These are phyloP conservation scores for Prunus padus DNA, from an alignment of 306 rosid genomes.

Conservation along the genomic window DNA sequence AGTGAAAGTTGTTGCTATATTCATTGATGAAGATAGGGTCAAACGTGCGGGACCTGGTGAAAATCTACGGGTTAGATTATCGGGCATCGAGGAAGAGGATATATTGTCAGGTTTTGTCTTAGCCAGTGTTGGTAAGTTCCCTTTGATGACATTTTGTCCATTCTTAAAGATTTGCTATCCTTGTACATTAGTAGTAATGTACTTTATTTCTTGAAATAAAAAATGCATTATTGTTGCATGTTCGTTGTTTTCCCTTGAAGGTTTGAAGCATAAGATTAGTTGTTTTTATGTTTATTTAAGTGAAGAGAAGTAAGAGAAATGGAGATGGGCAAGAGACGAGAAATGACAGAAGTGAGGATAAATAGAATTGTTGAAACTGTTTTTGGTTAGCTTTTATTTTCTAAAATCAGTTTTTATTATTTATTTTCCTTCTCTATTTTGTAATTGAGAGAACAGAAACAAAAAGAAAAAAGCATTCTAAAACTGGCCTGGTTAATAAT, in stretches of 20 bases:
- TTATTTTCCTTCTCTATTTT: not conserved
- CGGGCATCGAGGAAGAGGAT: constrained; percentile 90
- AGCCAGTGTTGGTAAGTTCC: constrained; percentile 70
- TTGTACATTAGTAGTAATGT: not conserved
- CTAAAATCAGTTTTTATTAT: not conserved
- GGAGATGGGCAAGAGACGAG: not conserved
- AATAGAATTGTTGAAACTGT: not conserved
- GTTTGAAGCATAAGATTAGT: not conserved
- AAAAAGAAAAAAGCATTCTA: not conserved
- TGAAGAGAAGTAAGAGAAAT: not conserved
- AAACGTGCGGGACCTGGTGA: constrained; percentile 97
- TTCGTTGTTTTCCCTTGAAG: not conserved
- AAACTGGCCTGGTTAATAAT: not conserved
- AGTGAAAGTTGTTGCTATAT: constrained; percentile 69
- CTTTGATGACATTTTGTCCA: not conserved
- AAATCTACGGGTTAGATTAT: constrained; percentile 79
- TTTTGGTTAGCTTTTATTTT: not conserved
- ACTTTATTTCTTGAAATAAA: not conserved
- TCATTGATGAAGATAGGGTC: constrained; percentile 67
- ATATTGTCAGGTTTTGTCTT: constrained; percentile 73
- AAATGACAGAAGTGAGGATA: not conserved
- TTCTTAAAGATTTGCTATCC: not conserved
- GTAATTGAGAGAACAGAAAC: not conserved
- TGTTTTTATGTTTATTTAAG: not conserved
- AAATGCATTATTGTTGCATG: not conserved